Evolutionary conservation across 73 alveolate genomes (phyloP), one percentile per base, ranked within the genome.

Genomic region (Breviolum minutum): DNA sequence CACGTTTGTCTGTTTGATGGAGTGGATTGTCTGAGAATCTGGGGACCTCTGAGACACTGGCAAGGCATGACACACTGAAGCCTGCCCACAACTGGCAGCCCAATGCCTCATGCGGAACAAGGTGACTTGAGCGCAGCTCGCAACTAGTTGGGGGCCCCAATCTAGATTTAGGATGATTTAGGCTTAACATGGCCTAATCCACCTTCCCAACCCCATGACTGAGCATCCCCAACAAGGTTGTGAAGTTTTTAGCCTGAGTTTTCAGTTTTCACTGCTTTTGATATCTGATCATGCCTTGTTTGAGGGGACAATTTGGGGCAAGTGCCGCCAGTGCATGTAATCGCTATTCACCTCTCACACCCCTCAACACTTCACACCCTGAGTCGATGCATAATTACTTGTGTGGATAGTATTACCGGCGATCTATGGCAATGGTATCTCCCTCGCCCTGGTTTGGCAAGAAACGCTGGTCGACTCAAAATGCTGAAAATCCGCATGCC

Each of bases 71-170:
- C 92, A 83, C 54, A 83, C 92, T 19, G 54, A 13, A 40, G 90
- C 90, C 90, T 81, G 71, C 63, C 94, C 94, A n/a, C 81, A 86
- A n/a, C 94, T 86, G 63, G 94, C 94, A 27, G 94, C 94, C 94
- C 94, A 86, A 27, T 86, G 94, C 94, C 94, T 86, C 8, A 60
- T 27, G 70, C 30, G 87, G 63, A 13, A 26, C 8, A 77, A 40
- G 54, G 54, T 3, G 54, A 40, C 54, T 40, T 40, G 54, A 40
- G 54, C 54, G 54, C n/a, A 22, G 4, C 77, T 6, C 54, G 54
- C n/a, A 22, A 68, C 77, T 6, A 68, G 17, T 68, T 68, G n/a
- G 17, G 2, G 17, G 77, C 1, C n/a, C 77, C 3, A 22, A 22
- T 14, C 77, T 68, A 68, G 77, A 40, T 40, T 40, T 40, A 40